Evolutionary conservation across 108 stramenopile species (phyloP), one percentile per base, ranked within the genome.

Genomic region (Aurantiochytrium sp.): DNA sequence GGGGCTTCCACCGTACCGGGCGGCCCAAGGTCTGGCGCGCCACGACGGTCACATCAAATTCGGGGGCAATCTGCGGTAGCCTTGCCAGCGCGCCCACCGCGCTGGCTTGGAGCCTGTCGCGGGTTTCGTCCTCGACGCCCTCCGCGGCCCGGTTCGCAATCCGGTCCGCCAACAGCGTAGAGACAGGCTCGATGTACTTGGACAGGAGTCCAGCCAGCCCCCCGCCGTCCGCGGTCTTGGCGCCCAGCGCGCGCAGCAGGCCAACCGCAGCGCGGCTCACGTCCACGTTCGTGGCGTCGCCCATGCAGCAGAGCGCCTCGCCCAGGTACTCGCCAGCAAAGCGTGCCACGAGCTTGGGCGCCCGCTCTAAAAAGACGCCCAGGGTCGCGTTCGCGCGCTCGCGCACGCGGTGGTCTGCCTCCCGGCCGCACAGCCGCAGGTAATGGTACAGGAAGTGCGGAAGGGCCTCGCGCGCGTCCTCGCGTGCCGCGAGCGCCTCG

Each of bases 231-330:
- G n/a, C n/a, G n/a, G n/a, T n/a, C n/a, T n/a, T n/a, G n/a, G n/a
- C n/a, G n/a, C 19, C 59, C 34, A 65, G 8, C 10, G 59, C 8
- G 27, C 59, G 59, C 59, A 65, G 0, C 8, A 65, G 32, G 8
- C 19, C 59, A 19, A 6, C 8, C 39, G 73, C 73, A 48, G 73
- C 73, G 39, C 73, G 39, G n/a, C 45, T 41, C 73, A 81, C 73
- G 30, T 81, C 73, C 12, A 24, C 73, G 24, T 48, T 81, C 27
- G 73, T 21, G 12, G 73, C 24, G 24, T 81, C 73, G 3, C 42
- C 73, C n/a, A 48, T 24, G 45, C 73, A 81, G 24, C 42, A 81
- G 17, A 81, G 45, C 36, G 73, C 24, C 73, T 81, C 73, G 73
- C 42, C 73, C 10, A 81, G 73, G 19, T 27, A 41, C n/a, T 39